These are phyloP conservation scores for Sarocladiaceae sp. DNA, from an alignment of 2,329 filamentous ascomycete genomes.

Conservation along the genomic window DNA sequence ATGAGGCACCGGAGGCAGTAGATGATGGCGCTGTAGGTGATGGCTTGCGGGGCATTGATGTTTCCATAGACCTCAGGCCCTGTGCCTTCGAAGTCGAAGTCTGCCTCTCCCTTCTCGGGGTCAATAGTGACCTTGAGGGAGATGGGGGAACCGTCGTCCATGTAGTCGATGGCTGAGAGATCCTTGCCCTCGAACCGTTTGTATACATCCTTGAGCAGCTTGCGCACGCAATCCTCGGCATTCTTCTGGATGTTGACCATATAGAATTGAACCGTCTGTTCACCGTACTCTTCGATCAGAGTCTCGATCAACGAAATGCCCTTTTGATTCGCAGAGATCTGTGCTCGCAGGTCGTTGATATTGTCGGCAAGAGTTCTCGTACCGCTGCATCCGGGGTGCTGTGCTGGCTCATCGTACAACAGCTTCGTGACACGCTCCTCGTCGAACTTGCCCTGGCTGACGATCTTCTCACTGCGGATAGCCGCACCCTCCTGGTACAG, in stretches of 20 bases:
- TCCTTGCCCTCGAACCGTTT: constrained; percentile 65
- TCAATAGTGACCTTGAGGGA: constrained; percentile 69
- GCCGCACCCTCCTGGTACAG: constrained; percentile 57
- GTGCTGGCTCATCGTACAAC: constrained; percentile 65
- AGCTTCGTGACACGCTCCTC: constrained; percentile 69
- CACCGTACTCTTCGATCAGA: constrained; percentile 71
- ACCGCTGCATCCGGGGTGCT: constrained; percentile 69
- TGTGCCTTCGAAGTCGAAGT: constrained; percentile 76
- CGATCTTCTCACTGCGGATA: constrained; percentile 62
- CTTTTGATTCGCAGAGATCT: constrained; percentile 79
- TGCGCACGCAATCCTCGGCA: constrained; percentile 67
- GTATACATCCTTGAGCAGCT: constrained; percentile 64
- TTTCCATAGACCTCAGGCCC: constrained; percentile 76
- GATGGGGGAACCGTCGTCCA: constrained; percentile 81
- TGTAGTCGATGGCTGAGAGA: constrained; percentile 67
- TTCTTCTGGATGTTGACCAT: constrained; percentile 78
- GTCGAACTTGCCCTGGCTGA: constrained; percentile 70
- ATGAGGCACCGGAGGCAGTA: constrained; percentile 78
- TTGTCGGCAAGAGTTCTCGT: constrained; percentile 76
- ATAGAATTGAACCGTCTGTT: constrained; percentile 74
- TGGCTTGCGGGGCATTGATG: constrained; percentile 74
- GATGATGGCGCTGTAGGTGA: constrained; percentile 81
- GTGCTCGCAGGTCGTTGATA: constrained; percentile 75
- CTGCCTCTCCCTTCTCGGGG: constrained; percentile 64
- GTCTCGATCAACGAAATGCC: constrained; percentile 74